Base-by-base conservation (phyloP, 75 land plant species). In the Cupressus sempervirens region DNA sequence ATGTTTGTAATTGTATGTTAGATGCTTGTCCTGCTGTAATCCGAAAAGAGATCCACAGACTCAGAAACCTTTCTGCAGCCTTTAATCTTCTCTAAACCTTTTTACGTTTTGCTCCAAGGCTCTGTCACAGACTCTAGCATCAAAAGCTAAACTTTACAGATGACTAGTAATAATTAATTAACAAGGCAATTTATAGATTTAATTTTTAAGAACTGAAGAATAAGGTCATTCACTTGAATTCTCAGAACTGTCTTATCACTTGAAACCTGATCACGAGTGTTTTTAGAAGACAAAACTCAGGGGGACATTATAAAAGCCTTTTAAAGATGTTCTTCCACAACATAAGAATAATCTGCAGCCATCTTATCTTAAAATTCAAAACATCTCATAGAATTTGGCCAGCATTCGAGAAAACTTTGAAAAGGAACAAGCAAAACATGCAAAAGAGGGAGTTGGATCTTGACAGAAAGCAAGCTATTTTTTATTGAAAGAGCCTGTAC, bases 401-500 rank as follows among this genome's bases (percentile, higher is more conserved):
- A n/a, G 23, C 9, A 45, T 43, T 18, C 48, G 26, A 45, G 5
- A 79, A 38, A 43, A n/a, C 29, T 43, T 79, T 79, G 23, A 26
- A 45, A 20, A n/a, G 30, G 50, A 43, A 79, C 45, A 23, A 26
- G 12, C 9, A 43, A 79, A 79, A 79, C 7, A 40, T 79, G 10
- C 14, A 29, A 70, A 4, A 70, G 35, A 32, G 30, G 73, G 2
- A 10, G 74, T 70, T 32, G 13, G 11, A 70, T 70, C 74, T 70
- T 70, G 35, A 70, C 3, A 70, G 35, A 70, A 70, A 70, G 11
- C 72, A 26, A 70, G 35, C 12, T 70, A 70, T 32, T 40, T 41
- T 79, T n/a, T 79, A 43, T 12, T 43, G 0, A 43, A 32, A 45
- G 94, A 89, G 54, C 89, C 88, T 46, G 91, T 91, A 36, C 90